These are phyloP conservation scores for Helotiales sp. DNA, from an alignment of 2,329 filamentous ascomycete species.

Conservation along the genomic window DNA sequence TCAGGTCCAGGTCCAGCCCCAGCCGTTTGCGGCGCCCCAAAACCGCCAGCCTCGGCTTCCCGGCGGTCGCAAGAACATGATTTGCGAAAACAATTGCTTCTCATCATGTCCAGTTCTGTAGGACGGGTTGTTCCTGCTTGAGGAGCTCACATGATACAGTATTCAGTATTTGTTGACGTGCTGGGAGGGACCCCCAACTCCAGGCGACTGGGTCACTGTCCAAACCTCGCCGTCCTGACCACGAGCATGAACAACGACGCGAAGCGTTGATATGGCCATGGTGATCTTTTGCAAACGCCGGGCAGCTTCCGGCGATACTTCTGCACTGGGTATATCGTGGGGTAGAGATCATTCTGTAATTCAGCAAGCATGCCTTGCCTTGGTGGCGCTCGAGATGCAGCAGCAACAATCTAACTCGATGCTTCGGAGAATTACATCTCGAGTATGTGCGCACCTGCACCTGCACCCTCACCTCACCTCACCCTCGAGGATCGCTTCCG, in stretches of 20 bases:
- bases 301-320: not conserved
- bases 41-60: not conserved
- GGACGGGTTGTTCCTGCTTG: too few relatives aligned
- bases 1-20: not conserved
- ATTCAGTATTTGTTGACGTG: too few relatives aligned
- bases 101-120: not conserved
- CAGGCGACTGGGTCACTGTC: too few relatives aligned
- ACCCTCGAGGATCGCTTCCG: not conserved
- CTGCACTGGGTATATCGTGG: not conserved
- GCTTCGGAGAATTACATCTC: conserved; percentile 1
- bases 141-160: too few relatives aligned
- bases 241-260: too few relatives aligned
- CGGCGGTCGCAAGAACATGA: not conserved
- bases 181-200: too few relatives aligned
- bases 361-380: not conserved
- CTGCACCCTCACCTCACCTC: too few relatives aligned
- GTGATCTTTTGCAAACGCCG: not conserved
- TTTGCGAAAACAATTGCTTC: not conserved
- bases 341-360: not conserved
- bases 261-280: too few relatives aligned
- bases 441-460: not conserved
- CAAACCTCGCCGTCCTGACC: too few relatives aligned
- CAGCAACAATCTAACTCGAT: not conserved
- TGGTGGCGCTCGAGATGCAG: not conserved
- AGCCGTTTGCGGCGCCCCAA: not conserved